Evolutionary conservation across 352 stramenopile species (phyloP).

Genomic region (Phytophthora boehmeriae): DNA sequence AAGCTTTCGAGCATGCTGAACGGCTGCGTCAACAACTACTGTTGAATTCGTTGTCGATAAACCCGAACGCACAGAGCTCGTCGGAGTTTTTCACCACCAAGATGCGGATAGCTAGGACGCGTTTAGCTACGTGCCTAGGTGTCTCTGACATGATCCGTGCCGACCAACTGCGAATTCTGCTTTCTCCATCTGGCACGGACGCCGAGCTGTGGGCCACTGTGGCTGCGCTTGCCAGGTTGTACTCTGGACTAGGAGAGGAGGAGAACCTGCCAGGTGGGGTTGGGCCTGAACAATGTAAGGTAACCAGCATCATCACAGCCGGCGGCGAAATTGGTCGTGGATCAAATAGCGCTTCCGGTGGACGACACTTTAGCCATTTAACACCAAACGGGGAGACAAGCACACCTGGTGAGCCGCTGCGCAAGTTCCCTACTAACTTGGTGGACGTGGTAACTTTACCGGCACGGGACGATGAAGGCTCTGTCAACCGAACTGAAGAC

Average conservation of each 20-base stretch:
- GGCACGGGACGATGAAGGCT: conserved; percentile 58
- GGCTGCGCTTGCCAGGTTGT: conserved; percentile 65
- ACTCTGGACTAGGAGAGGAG: conserved; percentile 46
- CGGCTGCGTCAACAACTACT: conserved; percentile 75
- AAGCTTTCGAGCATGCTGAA: conserved; percentile 72
- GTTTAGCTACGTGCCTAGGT: conserved; percentile 63
- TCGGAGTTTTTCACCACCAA: conserved; percentile 71
- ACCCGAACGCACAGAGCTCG: conserved; percentile 74
- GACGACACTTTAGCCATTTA: conserved; percentile 83
- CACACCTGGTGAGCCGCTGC: conserved; percentile 46
- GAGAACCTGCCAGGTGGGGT: conserved; percentile 31
- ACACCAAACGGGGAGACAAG: conserved; percentile 71
- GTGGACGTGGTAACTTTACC: conserved; percentile 71
- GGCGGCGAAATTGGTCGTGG: conserved; percentile 86
- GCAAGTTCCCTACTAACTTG: conserved; percentile 61
- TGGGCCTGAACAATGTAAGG: conserved; percentile 44
- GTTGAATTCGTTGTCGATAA: conserved; percentile 83
- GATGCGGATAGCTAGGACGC: conserved; percentile 58
- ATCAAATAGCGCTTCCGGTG: conserved; percentile 73
- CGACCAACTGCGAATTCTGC: conserved; percentile 58
- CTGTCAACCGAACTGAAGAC: conserved; percentile 56
- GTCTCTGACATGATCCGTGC: conserved; percentile 58
- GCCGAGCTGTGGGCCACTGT: conserved; percentile 85
- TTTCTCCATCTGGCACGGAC: conserved; percentile 87
- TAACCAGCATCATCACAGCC: conserved; percentile 86